Base-by-base conservation (phyloP, 768 basidiomycete species). In the Gymnopilus junonius region DNA sequence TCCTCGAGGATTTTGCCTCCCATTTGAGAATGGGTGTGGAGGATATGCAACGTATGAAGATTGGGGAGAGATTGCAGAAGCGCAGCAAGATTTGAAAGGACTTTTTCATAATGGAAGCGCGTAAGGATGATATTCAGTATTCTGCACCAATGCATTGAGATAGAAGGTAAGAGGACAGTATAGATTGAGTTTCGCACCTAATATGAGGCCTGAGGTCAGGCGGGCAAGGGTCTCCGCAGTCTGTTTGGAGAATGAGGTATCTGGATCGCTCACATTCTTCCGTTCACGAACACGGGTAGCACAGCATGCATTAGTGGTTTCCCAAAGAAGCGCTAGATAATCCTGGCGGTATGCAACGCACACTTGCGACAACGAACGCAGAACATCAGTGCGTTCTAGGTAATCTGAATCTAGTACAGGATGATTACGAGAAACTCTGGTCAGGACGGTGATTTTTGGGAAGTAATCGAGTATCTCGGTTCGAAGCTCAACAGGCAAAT, bases 11-110 rank as follows among this genome's bases (percentile, higher is more conserved):
- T 42, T 14, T 14, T 65, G 8, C 71, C 72, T 6, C 71, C 71
- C 75, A 76, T 76, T 39, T 67, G 68, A 3, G 71, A 69, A 59
- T 77, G 74, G 17, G 74, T 71, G 57, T 76, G 74, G 14, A 75
- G 53, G 32, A 78, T 66, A 56, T 75, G 74, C 7, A 76, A 58
- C 3, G 74, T 76, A 55, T 73, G 74, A 3, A 76, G 62, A 42
- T 76, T 75, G 6, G 72, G 71, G 23, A 77, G 68, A 31, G 29
- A 48, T 8, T 68, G 35, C 1, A 76, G 58, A 59, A 71, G 70
- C n/a, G 55, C 55, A 14, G 71, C 67, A 37, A 77, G 73, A 11
- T 63, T 63, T 5, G 73, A 69, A 14, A 77, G 56, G 21, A 72
- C 61, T 2, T 59, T 66, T 23, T 45, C 50, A 8, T 70, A 60